Evolutionary conservation across 192 early-diverging fungal genomes (phyloP), one percentile per base, ranked within the genome.

Genomic region (Rhizoclosmatium sp.): DNA sequence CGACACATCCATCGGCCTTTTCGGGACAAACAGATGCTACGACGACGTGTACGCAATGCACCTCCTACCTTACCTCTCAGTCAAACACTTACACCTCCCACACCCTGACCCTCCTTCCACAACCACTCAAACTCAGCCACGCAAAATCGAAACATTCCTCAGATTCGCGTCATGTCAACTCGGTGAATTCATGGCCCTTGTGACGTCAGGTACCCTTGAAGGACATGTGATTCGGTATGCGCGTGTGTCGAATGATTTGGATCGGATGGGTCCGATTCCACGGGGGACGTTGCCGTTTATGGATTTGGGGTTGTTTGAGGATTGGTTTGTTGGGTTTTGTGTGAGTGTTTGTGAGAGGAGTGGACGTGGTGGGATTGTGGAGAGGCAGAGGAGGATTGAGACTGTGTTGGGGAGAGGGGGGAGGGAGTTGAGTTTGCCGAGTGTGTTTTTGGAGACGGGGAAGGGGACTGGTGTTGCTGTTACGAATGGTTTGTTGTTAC

Each of bases 11-110:
- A 71, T 56, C 40, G 69, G 69, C 19, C 19, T 75, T 41, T 75
- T 75, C 16, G 72, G 72, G 46, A 47, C 61, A 21, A 75, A 75
- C 39, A n/a, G 23, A 16, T 75, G 72, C 61, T 75, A 75, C 59
- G 59, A 59, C 19, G 72, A 75, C 39, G 39, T 64, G 39, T 75
- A 75, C 47, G 59, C 59, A n/a, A 59, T 75, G 59, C 58, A 75
- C n/a, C 19, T 75, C 16, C 40, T 75, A 16, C 72, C 59, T n/a
- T 45, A 62, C 3, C n/a, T 19, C 4, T 5, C 4, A 9, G 69
- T 56, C 4, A 7, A 31, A 48, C 67, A 69, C 47, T 41, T 59
- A 31, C 71, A 40, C 31, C 67, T 31, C n/a, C n/a, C 4, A 46
- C 66, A 68, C 47, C 44, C 19, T 42, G 39, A 68, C 21, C 60